Base-by-base conservation (phyloP, 768 basidiomycete genomes). In the Suillus occidentalis region DNA sequence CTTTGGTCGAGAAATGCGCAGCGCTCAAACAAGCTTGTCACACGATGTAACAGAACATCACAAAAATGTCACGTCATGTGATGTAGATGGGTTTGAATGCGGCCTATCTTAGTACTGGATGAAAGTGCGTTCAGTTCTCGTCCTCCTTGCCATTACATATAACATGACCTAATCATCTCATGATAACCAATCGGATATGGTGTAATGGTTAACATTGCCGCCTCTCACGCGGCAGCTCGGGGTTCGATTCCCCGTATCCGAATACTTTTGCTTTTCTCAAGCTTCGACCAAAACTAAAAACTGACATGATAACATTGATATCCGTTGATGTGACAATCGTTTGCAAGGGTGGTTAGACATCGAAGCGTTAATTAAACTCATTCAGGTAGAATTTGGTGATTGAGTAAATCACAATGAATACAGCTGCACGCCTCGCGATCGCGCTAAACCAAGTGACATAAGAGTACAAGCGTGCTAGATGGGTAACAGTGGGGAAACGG, bases 201-300 rank as follows among this genome's bases (percentile, higher is more conserved):
- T 86, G 84, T 85, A 86, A 86, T 75, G 85, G 84, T 82, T 83
- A 86, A 83, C 84, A 85, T 86, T 85, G 79, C 84, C 83, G 84
- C 85, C 84, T 86, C 78, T 84, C 84, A 84, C 78, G 76, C 76
- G 76, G 78, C 70, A 78, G 78, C 75, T 79, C 77, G 77, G 78
- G 77, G 76, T 72, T 72, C 71, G 72, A 72, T 70, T 72, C 71
- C 72, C 71, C 69, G 71, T 68, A 72, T 66, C 67, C 67, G 67
- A 68, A 59, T 20, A 10, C 12, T 28, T 58, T 39, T 18, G 2
- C 28, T 20, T 28, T 18, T 28, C 4, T 52, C 13, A 7, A n/a
- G 4, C 9, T 20, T 43, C 3, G 20, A n/a, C 45, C 28, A 16
- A 52, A 28, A 16, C 6, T 7, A 6, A 16, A 25, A 50, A 22